phyloP scores from a whole-genome alignment of 805 yeast genomes.

The Trichomonascus vanleenenianus region DNA sequence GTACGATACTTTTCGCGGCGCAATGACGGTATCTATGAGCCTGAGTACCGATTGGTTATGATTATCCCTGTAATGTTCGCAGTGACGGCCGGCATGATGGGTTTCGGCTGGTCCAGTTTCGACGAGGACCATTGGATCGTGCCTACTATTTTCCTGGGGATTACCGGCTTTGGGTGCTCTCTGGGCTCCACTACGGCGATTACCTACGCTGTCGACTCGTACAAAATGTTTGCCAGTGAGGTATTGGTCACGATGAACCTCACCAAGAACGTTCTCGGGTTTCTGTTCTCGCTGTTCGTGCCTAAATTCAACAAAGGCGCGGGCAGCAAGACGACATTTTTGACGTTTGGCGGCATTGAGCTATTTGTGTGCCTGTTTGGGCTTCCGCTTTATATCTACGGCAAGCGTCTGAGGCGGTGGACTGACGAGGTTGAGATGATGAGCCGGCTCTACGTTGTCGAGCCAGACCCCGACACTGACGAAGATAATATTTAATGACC shows the following conservation, averaged over 20 bases:
- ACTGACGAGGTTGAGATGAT: constrained; percentile 41
- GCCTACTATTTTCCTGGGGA: constrained; percentile 49
- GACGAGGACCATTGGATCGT: constrained; percentile 45
- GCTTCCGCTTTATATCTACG: constrained; percentile 46
- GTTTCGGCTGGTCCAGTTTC: constrained; percentile 54
- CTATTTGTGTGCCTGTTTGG: constrained; percentile 41
- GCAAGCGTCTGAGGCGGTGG: constrained; percentile 44
- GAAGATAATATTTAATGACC: constrained; percentile 6
- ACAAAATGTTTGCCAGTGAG: constrained; percentile 51
- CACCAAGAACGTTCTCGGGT: constrained; percentile 47
- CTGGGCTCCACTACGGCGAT: constrained; percentile 56
- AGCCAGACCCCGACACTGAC: constrained; percentile 18
- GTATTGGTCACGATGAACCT: constrained; percentile 50
- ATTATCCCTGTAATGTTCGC: constrained; percentile 41
- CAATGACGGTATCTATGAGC: constrained; percentile 53
- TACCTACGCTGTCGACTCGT: constrained; percentile 51
- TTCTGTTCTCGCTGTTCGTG: constrained; percentile 49
- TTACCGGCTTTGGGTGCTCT: constrained; percentile 52
- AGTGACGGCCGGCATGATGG: constrained; percentile 45
- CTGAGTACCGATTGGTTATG: constrained; percentile 53
- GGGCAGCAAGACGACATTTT: constrained; percentile 41
- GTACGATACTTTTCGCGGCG: constrained; percentile 37
- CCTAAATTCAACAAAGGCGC: constrained; percentile 35
- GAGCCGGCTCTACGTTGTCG: constrained; percentile 30
- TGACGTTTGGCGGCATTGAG: constrained; percentile 47